Conservation (phyloP, 129 eudicot species). For the Flaveria sonorensis region DNA sequence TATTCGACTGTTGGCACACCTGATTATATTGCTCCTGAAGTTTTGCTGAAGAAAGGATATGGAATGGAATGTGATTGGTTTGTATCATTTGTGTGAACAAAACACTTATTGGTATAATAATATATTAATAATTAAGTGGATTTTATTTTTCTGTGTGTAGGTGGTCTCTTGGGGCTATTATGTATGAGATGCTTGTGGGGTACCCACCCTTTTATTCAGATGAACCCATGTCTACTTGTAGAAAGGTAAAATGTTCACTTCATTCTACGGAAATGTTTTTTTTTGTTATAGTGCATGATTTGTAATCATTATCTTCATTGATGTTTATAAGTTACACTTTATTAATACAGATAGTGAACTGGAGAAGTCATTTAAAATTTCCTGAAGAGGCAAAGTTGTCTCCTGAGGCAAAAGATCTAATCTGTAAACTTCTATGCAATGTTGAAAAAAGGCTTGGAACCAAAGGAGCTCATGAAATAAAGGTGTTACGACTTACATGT, state of each 20-base stretch:
- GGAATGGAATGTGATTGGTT: conserved; percentile 99
- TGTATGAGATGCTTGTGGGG: conserved; percentile 94
- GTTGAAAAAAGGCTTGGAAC: conserved; percentile 97
- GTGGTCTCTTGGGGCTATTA: conserved; percentile 93
- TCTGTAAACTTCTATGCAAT: conserved; percentile 88
- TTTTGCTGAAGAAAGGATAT: conserved; percentile 91
- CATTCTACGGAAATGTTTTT: background rate
- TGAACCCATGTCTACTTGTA: conserved; percentile 84
- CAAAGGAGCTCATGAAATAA: conserved; percentile 92
- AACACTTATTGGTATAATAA: background rate
- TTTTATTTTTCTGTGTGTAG: conserved; percentile 32
- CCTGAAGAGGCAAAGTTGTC: conserved; percentile 95
- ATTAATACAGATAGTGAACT: conserved; percentile 77
- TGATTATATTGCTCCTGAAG: conserved; percentile 94
- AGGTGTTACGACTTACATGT: conserved; percentile 46
- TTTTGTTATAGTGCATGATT: background rate
- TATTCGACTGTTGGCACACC: conserved; percentile 49
- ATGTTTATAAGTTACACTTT: conserved; percentile 22
- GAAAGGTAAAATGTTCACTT: conserved; percentile 51
- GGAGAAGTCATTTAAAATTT: conserved; percentile 96
- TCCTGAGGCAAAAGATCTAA: conserved; percentile 92
- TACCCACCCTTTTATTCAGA: conserved; percentile 86
- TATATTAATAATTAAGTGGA: background rate
- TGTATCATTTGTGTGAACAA: conserved; percentile 26
- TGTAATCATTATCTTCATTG: background rate